Evolutionary conservation across 2,329 filamentous ascomycete species (phyloP).

Genomic region (Botryotinia globosa): DNA sequence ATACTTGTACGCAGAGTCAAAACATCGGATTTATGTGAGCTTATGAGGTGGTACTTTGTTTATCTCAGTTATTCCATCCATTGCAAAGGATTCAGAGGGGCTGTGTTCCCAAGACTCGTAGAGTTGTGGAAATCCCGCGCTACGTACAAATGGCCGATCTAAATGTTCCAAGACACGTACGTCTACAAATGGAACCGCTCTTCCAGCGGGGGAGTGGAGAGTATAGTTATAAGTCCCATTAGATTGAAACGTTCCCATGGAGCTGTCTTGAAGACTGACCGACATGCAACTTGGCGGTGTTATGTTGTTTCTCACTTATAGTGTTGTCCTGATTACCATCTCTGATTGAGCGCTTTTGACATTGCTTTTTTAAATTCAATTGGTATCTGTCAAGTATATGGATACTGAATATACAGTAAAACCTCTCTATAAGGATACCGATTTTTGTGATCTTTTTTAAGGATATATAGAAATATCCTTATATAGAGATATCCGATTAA

Average conservation of each 20-base stretch:
- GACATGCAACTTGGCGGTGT: neutral
- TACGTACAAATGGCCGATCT: neutral
- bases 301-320: neutral
- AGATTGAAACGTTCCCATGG: neutral
- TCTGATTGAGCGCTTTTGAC: neutral
- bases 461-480: no score
- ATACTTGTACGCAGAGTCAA: neutral
- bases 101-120: neutral
- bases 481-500: no score
- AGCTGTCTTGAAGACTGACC: neutral
- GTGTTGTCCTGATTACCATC: neutral
- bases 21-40: neutral
- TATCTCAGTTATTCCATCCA: neutral
- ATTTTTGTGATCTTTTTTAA: no score
- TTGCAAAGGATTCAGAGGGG: neutral
- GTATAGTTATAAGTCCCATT: neutral
- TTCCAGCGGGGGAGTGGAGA: neutral
- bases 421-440: no score
- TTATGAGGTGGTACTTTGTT: neutral
- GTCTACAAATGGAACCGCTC: neutral
- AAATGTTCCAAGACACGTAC: neutral
- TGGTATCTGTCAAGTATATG: neutral
- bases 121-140: neutral
- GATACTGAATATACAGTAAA: no score
- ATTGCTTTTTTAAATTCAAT: no score